Evolutionary conservation across 441 rosid species (phyloP), one percentile per base, ranked within the genome.

Genomic region (Populus hybrid): DNA sequence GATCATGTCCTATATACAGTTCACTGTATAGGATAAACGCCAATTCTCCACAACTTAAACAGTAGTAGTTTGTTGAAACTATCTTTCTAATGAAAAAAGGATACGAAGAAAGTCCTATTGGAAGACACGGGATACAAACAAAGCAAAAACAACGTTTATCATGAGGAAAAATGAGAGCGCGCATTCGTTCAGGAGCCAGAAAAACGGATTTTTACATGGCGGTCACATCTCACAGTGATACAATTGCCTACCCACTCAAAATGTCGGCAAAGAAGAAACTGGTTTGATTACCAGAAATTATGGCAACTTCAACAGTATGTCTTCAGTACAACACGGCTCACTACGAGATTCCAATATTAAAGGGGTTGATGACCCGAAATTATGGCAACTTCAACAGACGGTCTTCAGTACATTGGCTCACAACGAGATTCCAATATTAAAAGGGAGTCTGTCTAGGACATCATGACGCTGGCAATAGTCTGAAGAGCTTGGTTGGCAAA

Each of bases 401-500:
- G 24, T 24, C 63, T 42, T 67, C 73, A 66, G 50, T 20, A 65
- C 23, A 75, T 20, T 31, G 23, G 38, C 74, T 81, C 63, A 4
- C 56, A 12, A 56, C 14, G 36, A 28, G 20, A 40, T 61, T 36
- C 23, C 63, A 8, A 69, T 16, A 28, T 24, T 24, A 20, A 4
- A 16, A 42, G 35, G 23, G 28, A 6, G 45, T 9, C 26, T 2
- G 38, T 75, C 87, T 91, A 90, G 87, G 93, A 88, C 94, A 94
- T 91, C 94, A 92, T 90, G 71, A 86, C 87, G 36, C 84, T 90
- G 69, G 90, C 94, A 63, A 87, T 90, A 1, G 94, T 81, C 74
- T 90, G 92, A 35, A 96, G 85, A n/a, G 98, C 98, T 88, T 92
- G 91, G 78, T 81, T 89, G 29, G 96, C 94, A 26, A 89, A 96